phyloP scores from a whole-genome alignment of 2,329 filamentous ascomycete genomes.

The Curvularia spicifera region DNA sequence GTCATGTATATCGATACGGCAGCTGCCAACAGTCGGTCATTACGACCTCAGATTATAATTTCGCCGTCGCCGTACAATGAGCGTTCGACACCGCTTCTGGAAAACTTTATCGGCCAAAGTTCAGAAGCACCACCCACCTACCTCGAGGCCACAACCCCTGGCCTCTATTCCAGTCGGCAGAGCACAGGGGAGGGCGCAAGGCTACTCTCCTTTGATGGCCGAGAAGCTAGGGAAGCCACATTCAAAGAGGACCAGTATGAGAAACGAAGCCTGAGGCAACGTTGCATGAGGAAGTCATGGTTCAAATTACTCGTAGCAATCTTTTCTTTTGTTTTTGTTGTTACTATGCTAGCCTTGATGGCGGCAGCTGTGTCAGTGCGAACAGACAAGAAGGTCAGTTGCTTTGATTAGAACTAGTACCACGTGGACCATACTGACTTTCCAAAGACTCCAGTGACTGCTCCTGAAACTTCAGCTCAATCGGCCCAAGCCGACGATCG shows the following conservation, averaged over 20 bases:
- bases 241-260: slow-evolving; percentile 37
- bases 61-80: slow-evolving; percentile 27
- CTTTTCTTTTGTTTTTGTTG: slow-evolving; percentile 31
- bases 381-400: slow-evolving; percentile 30
- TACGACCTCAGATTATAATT: slow-evolving; percentile 28
- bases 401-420: background rate
- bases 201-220: slow-evolving; percentile 31
- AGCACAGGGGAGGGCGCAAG: slow-evolving; percentile 42
- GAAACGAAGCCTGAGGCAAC: slow-evolving; percentile 25
- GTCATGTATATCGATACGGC: slow-evolving; percentile 45
- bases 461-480: slow-evolving; percentile 20
- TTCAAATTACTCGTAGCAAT: slow-evolving; percentile 30
- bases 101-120: slow-evolving; percentile 33
- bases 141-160: slow-evolving; percentile 45
- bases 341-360: slow-evolving; percentile 32
- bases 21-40: slow-evolving; percentile 37
- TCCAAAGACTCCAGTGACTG: slow-evolving; percentile 6
- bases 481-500: slow-evolving; percentile 18
- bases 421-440: slow-evolving; percentile 9
- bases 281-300: slow-evolving; percentile 32
- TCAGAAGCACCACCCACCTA: slow-evolving; percentile 35
- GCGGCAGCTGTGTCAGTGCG: slow-evolving; percentile 25
- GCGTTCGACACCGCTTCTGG: slow-evolving; percentile 33
- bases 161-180: slow-evolving; percentile 34
- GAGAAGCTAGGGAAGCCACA: slow-evolving; percentile 22